phyloP scores from a whole-genome alignment of 495 filamentous ascomycete species.

The Hyaloscypha hepaticicola region DNA sequence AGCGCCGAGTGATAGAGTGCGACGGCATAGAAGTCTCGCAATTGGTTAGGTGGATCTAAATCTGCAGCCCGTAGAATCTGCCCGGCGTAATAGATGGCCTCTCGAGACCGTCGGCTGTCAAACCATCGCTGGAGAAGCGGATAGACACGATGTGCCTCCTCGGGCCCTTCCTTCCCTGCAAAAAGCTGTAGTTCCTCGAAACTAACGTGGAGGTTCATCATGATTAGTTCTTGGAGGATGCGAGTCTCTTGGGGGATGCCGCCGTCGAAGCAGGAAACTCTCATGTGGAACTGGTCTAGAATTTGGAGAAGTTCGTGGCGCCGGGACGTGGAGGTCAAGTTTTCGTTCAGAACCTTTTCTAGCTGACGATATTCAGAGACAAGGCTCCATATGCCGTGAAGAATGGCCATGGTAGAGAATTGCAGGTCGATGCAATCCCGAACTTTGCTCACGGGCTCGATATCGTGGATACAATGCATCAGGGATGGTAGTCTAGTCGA shows the following conservation, averaged over 20 bases:
- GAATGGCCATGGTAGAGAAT: constrained; percentile 48
- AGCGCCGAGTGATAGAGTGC: constrained; percentile 59
- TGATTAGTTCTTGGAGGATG: constrained; percentile 51
- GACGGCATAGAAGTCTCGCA: constrained; percentile 60
- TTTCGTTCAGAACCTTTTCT: constrained; percentile 36
- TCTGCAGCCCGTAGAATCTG: constrained; percentile 56
- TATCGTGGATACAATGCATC: constrained; percentile 15
- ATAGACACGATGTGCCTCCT: constrained; percentile 55
- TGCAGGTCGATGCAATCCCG: constrained; percentile 50
- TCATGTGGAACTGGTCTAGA: constrained; percentile 11
- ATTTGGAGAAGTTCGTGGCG: constrained; percentile 22
- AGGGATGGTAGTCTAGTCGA: constrained; percentile 11
- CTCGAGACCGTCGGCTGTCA: constrained; percentile 45
- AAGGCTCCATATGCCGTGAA: constrained; percentile 58
- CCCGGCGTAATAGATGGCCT: constrained; percentile 60
- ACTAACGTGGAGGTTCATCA: constrained; percentile 60
- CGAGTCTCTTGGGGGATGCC: constrained; percentile 28
- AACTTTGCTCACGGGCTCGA: constrained; percentile 22
- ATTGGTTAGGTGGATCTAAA: constrained; percentile 42
- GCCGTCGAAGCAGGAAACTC: background rate
- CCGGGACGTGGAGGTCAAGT: background rate
- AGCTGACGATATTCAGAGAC: constrained; percentile 53
- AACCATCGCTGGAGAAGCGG: constrained; percentile 56
- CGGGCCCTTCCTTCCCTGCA: constrained; percentile 60
- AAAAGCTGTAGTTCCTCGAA: constrained; percentile 65